A percentile compares a stretch with the other conserved stretches of the same genome.
phyloP scores from a whole-genome alignment of 306 rosid species.

The Medicago lupulina region DNA sequence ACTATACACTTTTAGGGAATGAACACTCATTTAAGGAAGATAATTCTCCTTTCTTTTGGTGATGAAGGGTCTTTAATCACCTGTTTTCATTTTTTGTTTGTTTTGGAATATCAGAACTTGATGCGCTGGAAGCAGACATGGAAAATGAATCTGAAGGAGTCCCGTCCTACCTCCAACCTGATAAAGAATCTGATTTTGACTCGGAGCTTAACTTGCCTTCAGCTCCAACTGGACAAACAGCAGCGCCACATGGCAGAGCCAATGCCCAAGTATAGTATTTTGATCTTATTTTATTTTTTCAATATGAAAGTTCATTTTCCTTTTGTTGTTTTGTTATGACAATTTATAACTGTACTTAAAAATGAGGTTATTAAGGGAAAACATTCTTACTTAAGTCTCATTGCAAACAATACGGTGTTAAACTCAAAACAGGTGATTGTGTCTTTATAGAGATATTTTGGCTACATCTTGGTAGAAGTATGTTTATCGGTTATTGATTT shows the following conservation, averaged over 20 bases:
- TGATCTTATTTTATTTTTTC: constrained; percentile 11
- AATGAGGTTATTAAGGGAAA: neutral
- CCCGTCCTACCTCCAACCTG: constrained; percentile 98
- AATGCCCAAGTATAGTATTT: constrained; percentile 64
- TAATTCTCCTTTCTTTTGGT: neutral
- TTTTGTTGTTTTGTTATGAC: neutral
- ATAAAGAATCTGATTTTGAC: constrained; percentile 82
- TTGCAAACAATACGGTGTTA: constrained; percentile 19
- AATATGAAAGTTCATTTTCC: neutral
- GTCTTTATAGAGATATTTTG: constrained; percentile 1
- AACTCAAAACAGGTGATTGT: constrained; percentile 10
- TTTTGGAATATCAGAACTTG: constrained; percentile 70
- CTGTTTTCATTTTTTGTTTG: neutral
- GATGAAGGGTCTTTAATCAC: neutral
- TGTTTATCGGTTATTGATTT: constrained; percentile 22
- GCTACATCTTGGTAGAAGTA: neutral
- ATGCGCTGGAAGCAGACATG: constrained; percentile 93
- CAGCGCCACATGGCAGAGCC: constrained; percentile 68
- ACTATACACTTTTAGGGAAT: neutral
- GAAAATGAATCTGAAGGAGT: constrained; percentile 89
- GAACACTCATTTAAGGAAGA: neutral
- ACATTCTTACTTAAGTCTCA: neutral
- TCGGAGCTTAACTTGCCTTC: constrained; percentile 88
- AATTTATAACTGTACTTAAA: constrained; percentile 19
- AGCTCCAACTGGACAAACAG: constrained; percentile 79